phyloP scores from a whole-genome alignment of 1,284 basidiomycete genomes.

The Ceratobasidium sp. region DNA sequence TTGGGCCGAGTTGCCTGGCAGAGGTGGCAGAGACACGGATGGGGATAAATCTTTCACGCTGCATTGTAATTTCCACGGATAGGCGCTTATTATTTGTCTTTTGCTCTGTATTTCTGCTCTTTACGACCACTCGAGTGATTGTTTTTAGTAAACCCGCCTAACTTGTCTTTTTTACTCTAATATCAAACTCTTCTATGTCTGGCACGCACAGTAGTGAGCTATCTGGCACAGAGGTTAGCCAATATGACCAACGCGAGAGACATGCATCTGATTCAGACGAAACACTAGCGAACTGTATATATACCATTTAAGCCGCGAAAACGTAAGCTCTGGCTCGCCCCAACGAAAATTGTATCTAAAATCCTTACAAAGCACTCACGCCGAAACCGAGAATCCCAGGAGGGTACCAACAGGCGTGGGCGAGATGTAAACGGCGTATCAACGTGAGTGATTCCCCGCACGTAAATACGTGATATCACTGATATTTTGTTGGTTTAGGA shows the following conservation, averaged over 20 bases:
- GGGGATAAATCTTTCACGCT: not conserved
- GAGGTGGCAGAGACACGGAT: slow-evolving; percentile 38
- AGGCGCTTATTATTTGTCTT: slow-evolving; percentile 3
- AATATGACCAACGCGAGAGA: slow-evolving; percentile 1
- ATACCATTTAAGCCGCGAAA: slow-evolving; percentile 16
- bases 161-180: not conserved
- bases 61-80: slow-evolving; percentile 24
- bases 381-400: slow-evolving; percentile 1
- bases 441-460: not conserved
- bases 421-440: not conserved
- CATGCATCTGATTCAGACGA: slow-evolving; percentile 12
- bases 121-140: slow-evolving; percentile 17
- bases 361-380: no score
- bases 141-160: not conserved
- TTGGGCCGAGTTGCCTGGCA: slow-evolving; percentile 12
- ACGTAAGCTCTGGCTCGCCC: not conserved
- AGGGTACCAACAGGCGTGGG: slow-evolving; percentile 10
- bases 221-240: slow-evolving; percentile 28
- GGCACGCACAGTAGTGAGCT: not conserved
- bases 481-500: not conserved
- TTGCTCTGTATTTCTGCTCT: slow-evolving; percentile 5
- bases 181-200: not conserved
- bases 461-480: not conserved
- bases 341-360: not conserved
- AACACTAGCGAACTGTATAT: not conserved